Conservation (phyloP, 2,329 filamentous ascomycete species). For the Emergomyces africanus region DNA sequence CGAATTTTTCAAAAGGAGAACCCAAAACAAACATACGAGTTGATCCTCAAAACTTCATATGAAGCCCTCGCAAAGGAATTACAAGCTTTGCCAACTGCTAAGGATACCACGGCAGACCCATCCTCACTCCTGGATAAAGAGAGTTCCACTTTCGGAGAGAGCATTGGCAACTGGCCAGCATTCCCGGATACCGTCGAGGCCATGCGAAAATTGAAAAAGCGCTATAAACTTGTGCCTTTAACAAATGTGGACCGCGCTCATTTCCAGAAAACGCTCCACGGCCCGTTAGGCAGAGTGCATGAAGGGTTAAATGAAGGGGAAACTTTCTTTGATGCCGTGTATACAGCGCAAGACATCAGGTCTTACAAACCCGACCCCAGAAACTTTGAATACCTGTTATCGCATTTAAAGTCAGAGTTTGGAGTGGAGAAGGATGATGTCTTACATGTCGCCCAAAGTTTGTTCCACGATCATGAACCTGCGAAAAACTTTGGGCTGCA, state of each 20-base stretch:
- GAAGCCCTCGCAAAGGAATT: conserved; percentile 21
- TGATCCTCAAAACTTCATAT: conserved; percentile 42
- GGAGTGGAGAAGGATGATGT: conserved; percentile 45
- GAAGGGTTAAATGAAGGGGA: neutral
- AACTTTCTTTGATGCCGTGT: conserved; percentile 47
- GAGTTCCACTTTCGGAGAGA: conserved; percentile 35
- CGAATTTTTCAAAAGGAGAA: conserved; percentile 38
- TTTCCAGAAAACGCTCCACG: conserved; percentile 35
- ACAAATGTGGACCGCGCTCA: conserved; percentile 45
- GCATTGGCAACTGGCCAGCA: conserved; percentile 40
- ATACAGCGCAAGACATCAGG: conserved; percentile 60
- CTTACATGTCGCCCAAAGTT: conserved; percentile 55
- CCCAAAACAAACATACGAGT: conserved; percentile 47
- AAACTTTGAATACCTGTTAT: conserved; percentile 56
- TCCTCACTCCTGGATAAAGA: conserved; percentile 19
- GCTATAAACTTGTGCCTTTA: conserved; percentile 44
- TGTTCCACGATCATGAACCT: conserved; percentile 55
- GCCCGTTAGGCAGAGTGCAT: conserved; percentile 38
- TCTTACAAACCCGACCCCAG: conserved; percentile 53
- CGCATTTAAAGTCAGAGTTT: conserved; percentile 40
- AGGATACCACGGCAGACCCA: neutral
- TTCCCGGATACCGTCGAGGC: conserved; percentile 46
- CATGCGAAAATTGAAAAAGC: conserved; percentile 34
- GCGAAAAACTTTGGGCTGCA: conserved; percentile 47
- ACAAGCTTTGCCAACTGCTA: conserved; percentile 9